phyloP scores from a whole-genome alignment of 1,284 basidiomycete genomes.

The Sutorius eximius region DNA sequence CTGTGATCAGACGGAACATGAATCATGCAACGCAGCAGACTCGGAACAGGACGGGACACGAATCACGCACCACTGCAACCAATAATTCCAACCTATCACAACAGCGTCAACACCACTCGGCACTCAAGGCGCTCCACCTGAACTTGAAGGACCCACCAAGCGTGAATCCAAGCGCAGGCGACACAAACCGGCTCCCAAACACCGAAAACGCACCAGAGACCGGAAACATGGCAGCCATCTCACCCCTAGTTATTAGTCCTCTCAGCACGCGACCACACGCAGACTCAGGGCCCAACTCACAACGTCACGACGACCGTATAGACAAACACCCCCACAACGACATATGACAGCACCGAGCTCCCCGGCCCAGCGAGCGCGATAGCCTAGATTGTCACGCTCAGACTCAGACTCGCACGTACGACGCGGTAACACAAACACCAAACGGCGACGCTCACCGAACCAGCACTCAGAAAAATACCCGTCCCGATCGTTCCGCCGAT shows the following conservation, averaged over 20 bases:
- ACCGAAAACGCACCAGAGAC: constrained; percentile 54
- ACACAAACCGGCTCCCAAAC: constrained; percentile 48
- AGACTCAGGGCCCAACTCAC: no score
- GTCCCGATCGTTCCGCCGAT: constrained; percentile 48
- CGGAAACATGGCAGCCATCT: constrained; percentile 45
- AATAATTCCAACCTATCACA: constrained; percentile 51
- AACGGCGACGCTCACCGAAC: constrained; percentile 34
- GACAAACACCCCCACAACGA: constrained; percentile 51
- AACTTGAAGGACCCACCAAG: constrained; percentile 35
- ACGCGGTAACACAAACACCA: not conserved
- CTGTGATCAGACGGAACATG: constrained; percentile 19
- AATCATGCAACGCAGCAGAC: no score
- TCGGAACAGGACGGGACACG: not conserved
- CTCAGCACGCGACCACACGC: no score
- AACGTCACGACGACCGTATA: constrained; percentile 53
- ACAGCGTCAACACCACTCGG: not conserved
- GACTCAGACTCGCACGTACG: not conserved
- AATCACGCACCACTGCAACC: constrained; percentile 48
- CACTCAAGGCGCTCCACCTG: no score
- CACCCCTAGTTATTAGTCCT: constrained; percentile 39
- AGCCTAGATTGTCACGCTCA: constrained; percentile 26
- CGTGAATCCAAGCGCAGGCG: constrained; percentile 54
- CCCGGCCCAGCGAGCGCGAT: constrained; percentile 48
- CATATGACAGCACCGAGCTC: constrained; percentile 50
- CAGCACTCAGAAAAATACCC: constrained; percentile 46